Evolutionary conservation across 106 monocot genomes (phyloP).

Genomic region (Amphibolis antarctica): DNA sequence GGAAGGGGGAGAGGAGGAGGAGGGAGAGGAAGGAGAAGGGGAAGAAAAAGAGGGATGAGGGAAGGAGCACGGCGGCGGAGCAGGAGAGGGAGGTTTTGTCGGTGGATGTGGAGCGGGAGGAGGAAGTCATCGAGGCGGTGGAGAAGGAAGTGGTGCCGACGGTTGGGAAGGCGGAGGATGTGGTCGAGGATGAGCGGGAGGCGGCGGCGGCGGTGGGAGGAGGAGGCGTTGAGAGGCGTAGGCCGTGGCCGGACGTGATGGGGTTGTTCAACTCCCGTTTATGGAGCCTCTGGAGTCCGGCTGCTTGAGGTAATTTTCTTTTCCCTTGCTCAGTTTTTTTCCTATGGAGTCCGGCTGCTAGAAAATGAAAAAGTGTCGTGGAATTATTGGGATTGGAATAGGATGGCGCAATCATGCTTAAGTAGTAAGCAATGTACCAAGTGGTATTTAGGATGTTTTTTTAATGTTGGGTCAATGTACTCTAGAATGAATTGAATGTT

Average conservation of each 20-base stretch:
- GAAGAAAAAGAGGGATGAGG: neutral
- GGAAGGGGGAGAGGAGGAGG: neutral
- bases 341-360: neutral
- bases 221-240: slow-evolving; percentile 13
- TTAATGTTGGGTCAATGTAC: too few relatives aligned
- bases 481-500: too few relatives aligned
- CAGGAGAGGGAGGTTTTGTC: neutral
- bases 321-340: neutral
- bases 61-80: neutral
- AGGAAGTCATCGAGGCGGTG: neutral
- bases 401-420: too few relatives aligned
- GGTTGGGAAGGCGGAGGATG: neutral
- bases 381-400: neutral
- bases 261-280: slow-evolving; percentile 16
- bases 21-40: slow-evolving; percentile 1
- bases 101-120: neutral
- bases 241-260: slow-evolving; percentile 29
- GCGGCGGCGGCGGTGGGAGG: neutral
- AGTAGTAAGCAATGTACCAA: too few relatives aligned
- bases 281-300: slow-evolving; percentile 29
- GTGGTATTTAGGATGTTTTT: too few relatives aligned
- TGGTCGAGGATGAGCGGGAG: too few relatives aligned
- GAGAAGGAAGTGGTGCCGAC: neutral
- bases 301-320: slow-evolving; percentile 3
- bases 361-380: neutral